Evolutionary conservation across 2,329 filamentous ascomycete genomes (phyloP), one percentile per base, ranked within the genome.

Genomic region (Talaromyces sp.): DNA sequence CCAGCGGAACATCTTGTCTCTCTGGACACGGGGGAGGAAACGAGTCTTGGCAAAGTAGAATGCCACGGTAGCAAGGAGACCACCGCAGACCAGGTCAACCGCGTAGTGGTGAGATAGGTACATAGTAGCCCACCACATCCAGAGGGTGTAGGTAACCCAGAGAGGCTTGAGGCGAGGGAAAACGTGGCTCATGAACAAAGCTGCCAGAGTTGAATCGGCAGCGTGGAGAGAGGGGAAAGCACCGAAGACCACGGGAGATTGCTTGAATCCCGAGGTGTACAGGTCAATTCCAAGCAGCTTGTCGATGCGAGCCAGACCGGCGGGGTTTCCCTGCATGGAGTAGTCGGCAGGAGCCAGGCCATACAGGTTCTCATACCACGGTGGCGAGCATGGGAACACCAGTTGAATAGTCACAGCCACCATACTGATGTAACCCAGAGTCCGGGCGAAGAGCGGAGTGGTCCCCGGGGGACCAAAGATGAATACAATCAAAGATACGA

Each of bases 81-180:
- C 91, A 62, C 93, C 93, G 32, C 84, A 90, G 22, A 97, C 90
- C 46, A 97, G 80, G 72, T 97, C 93, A 36, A 97, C 89, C 29
- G 92, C 93, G 70, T 97, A 97, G 77, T 97, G 93, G 75, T 97
- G 93, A 67, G 90, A 95, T 47, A 97, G 84, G 70, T 97, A 97
- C 91, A 97, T 96, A 63, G 93, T 97, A 11, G 92, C 89, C 91
- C 93, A 97, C 90, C 91, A 97, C 66, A 97, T 86, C 93, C 93
- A 97, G 69, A 89, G 83, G 40, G 89, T 88, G 74, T 97, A 97
- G 59, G 83, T 80, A 58, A 92, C 83, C 75, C 95, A 96, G 48
- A 94, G 75, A 11, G 87, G 85, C 61, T 89, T 86, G 61, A 95
- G 82, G 56, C 85, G 86, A 4, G 93, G 93, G 80, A 97, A 97